Evolutionary conservation across 139 green algal genomes (phyloP).

Genomic region (Pleodorina starrii): DNA sequence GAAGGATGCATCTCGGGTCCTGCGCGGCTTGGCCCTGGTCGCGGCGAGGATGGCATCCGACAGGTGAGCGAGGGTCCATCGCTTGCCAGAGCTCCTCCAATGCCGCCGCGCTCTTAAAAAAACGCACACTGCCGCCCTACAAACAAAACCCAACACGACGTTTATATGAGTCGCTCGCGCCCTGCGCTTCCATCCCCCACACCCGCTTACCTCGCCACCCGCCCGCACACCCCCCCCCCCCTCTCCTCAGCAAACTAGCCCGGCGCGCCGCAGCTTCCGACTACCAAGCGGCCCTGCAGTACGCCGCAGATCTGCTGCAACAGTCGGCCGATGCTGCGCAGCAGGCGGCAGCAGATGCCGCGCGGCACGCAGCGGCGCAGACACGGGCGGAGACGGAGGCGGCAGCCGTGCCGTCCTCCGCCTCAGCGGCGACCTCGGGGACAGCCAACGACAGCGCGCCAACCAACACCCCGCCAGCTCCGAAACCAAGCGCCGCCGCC

Average conservation of each 20-base stretch:
- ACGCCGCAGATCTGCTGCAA: constrained; percentile 46
- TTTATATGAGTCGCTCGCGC: no score
- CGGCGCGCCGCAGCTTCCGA: constrained; percentile 33
- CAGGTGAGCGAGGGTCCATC: no score
- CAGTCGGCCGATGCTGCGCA: constrained; percentile 29
- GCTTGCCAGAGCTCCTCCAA: no score
- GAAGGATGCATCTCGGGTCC: constrained; percentile 73
- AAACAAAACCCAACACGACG: no score
- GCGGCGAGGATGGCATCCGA: constrained; percentile 68
- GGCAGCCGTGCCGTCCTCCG: neutral
- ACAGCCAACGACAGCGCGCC: neutral
- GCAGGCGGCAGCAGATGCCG: constrained; percentile 3
- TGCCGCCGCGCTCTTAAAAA: no score
- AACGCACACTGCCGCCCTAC: no score
- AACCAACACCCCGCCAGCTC: neutral
- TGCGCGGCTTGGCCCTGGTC: constrained; percentile 73
- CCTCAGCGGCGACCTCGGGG: neutral
- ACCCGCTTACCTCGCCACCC: no score
- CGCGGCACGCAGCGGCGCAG: neutral
- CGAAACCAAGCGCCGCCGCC: neutral
- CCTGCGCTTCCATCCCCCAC: no score
- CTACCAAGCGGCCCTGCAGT: constrained; percentile 42
- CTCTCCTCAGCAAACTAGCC: constrained; percentile 35
- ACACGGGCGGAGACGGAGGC: neutral
- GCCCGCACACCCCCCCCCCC: no score